Conservation (phyloP, 73 alveolate species). For the Tetrahymena borealis region DNA sequence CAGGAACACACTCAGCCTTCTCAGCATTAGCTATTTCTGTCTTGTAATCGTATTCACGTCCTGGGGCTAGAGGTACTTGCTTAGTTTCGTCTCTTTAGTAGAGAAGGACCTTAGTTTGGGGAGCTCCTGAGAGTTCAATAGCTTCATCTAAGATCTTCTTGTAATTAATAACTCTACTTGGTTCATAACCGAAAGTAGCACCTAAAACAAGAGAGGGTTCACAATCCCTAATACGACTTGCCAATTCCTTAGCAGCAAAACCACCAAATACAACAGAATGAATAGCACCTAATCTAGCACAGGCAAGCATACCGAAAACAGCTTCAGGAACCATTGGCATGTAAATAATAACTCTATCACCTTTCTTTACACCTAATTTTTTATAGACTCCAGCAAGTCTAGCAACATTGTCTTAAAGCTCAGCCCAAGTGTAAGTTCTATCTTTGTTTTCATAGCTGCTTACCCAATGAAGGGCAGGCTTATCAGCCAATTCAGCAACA, state of each 20-base stretch:
- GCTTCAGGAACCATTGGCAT: slow-evolving; percentile 99
- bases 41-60: slow-evolving; percentile 56
- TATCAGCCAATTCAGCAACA: slow-evolving; percentile 69
- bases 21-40: slow-evolving; percentile 24
- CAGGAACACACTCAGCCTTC: slow-evolving; percentile 61
- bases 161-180: slow-evolving; percentile 80
- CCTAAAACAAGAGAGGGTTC: slow-evolving; percentile 81
- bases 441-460: slow-evolving; percentile 57
- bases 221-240: slow-evolving; percentile 89
- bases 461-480: slow-evolving; percentile 73
- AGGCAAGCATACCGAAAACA: slow-evolving; percentile 93
- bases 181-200: slow-evolving; percentile 94
- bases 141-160: slow-evolving; percentile 85
- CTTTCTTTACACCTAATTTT: slow-evolving; percentile 79
- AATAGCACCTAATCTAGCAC: slow-evolving; percentile 98
- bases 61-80: not conserved
- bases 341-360: slow-evolving; percentile 92
- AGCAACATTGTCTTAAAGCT: slow-evolving; percentile 76
- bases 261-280: slow-evolving; percentile 99
- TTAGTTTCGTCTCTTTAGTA: slow-evolving; percentile 45
- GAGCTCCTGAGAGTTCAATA: slow-evolving; percentile 50
- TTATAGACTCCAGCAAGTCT: slow-evolving; percentile 77
- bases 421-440: slow-evolving; percentile 71
- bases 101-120: slow-evolving; percentile 47
- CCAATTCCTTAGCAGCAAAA: slow-evolving; percentile 91